Evolutionary conservation across 306 rosid genomes (phyloP).

Genomic region (Fragaria nilgerrensis): DNA sequence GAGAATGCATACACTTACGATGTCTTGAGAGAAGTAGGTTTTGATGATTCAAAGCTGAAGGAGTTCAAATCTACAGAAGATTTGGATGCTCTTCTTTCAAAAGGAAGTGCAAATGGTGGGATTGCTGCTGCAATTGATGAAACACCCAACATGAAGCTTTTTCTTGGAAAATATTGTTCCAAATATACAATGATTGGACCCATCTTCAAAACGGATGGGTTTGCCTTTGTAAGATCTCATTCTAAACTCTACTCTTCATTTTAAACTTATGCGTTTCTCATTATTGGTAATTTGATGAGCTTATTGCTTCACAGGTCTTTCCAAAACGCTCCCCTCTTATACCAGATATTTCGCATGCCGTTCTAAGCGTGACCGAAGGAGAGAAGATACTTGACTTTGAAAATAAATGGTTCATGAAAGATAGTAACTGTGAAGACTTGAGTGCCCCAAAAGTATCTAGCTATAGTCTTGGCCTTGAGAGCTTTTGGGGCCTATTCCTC

Average conservation of each 20-base stretch:
- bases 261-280: too few species aligned
- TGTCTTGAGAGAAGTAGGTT: conserved; percentile 20
- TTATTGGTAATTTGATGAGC: not conserved
- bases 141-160: conserved; percentile 38
- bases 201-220: conserved; percentile 44
- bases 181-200: conserved; percentile 51
- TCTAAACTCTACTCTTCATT: not conserved
- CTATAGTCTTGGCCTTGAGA: conserved; percentile 45
- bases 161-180: conserved; percentile 41
- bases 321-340: conserved; percentile 57
- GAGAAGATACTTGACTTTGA: conserved; percentile 43
- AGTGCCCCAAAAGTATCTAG: conserved; percentile 28
- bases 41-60: conserved; percentile 22
- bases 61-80: conserved; percentile 16
- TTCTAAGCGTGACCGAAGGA: conserved; percentile 54
- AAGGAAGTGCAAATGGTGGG: conserved; percentile 41
- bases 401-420: conserved; percentile 37
- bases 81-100: conserved; percentile 12
- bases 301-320: conserved; percentile 29
- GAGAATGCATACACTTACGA: conserved; percentile 16
- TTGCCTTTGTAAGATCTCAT: conserved; percentile 50
- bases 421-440: conserved; percentile 20
- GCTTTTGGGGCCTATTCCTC: conserved; percentile 75
- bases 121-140: conserved; percentile 52
- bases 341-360: conserved; percentile 56